Evolutionary conservation across 1,284 basidiomycete species (phyloP).

Genomic region (Phlebopus sp.): DNA sequence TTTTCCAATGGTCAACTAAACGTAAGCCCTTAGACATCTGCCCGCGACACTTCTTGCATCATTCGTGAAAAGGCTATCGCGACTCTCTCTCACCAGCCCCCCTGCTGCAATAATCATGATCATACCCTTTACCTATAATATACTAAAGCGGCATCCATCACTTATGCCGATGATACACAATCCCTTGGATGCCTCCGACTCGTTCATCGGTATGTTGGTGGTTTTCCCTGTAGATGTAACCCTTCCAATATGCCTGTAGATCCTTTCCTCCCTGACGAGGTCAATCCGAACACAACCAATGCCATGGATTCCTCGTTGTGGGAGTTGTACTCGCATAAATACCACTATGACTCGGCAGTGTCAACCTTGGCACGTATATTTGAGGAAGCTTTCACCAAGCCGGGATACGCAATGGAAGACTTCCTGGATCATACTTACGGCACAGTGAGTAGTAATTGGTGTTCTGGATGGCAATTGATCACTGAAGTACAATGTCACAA

Average conservation of each 20-base stretch:
- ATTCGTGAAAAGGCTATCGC: conserved; percentile 89
- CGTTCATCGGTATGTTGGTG: conserved; percentile 35
- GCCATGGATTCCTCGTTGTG: conserved; percentile 89
- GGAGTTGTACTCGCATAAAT: conserved; percentile 82
- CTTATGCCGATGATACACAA: conserved; percentile 94
- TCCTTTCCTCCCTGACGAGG: conserved; percentile 68
- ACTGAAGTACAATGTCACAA: conserved; percentile 4
- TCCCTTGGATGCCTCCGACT: conserved; percentile 42
- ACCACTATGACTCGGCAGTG: conserved; percentile 85
- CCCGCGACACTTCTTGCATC: conserved; percentile 88
- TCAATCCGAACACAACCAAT: conserved; percentile 73
- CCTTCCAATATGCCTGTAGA: conserved; percentile 43
- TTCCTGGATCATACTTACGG: conserved; percentile 95
- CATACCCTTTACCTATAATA: conserved; percentile 93
- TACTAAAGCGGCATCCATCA: conserved; percentile 88
- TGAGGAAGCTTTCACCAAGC: conserved; percentile 90
- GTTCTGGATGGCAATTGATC: conserved; percentile 2
- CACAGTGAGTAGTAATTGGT: conserved; percentile 60
- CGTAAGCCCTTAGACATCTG: conserved; percentile 59
- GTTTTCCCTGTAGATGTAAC: neutral
- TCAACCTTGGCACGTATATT: conserved; percentile 86
- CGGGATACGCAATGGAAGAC: conserved; percentile 88
- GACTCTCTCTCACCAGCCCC: conserved; percentile 81
- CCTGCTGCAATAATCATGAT: conserved; percentile 90
- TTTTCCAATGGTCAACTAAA: neutral